Conservation (phyloP, 2,329 filamentous ascomycete genomes). For the Plenodomus biglobosus region DNA sequence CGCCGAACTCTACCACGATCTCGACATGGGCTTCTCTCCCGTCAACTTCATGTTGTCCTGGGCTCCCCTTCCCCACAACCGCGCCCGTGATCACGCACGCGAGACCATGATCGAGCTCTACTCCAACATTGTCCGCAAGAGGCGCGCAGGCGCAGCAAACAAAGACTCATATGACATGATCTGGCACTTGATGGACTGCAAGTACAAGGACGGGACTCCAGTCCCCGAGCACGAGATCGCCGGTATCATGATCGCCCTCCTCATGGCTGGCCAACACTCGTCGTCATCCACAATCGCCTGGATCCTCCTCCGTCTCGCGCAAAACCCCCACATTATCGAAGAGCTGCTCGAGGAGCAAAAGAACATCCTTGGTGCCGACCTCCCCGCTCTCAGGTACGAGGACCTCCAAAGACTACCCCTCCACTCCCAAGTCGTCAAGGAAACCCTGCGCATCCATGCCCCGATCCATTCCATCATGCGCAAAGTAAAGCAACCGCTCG, state of each 20-base stretch:
- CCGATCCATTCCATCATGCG: constrained; percentile 96
- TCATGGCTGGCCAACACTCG: constrained; percentile 91
- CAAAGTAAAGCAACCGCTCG: constrained; percentile 85
- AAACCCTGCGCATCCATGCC: constrained; percentile 86
- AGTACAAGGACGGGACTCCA: constrained; percentile 77
- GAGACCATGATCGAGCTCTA: constrained; percentile 79
- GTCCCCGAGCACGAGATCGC: constrained; percentile 85
- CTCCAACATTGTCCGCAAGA: constrained; percentile 75
- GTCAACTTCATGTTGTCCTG: constrained; percentile 90
- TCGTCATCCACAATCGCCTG: constrained; percentile 82
- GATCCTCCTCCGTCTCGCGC: constrained; percentile 80
- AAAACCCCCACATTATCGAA: constrained; percentile 74
- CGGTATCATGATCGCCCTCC: constrained; percentile 90
- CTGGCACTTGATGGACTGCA: constrained; percentile 82
- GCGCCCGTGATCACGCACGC: constrained; percentile 76
- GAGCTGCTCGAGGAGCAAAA: constrained; percentile 84
- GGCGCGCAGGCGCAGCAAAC: constrained; percentile 58
- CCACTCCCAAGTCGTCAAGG: constrained; percentile 83
- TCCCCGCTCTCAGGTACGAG: constrained; percentile 75
- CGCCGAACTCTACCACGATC: constrained; percentile 80
- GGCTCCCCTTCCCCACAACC: constrained; percentile 86
- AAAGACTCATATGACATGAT: constrained; percentile 72
- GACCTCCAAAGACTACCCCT: constrained; percentile 76
- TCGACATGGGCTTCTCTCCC: constrained; percentile 86
- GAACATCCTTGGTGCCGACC: constrained; percentile 68